Percentiles rank a stretch among this genome's conserved stretches.
These are phyloP conservation scores for Toxoplasma gondii DNA, from an alignment of 169 alveolate genomes.

Conservation along the genomic window DNA sequence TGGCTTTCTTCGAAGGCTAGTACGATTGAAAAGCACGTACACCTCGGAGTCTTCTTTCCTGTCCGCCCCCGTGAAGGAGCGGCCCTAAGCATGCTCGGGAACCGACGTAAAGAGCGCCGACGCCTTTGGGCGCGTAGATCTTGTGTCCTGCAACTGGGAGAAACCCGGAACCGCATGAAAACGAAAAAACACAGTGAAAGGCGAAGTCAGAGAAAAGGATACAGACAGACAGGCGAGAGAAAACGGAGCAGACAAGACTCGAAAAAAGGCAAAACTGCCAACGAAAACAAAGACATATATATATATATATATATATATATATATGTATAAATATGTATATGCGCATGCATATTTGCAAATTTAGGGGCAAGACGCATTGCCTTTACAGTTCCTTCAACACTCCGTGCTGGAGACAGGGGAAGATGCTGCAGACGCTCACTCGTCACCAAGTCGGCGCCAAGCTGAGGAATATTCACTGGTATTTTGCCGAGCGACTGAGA, in stretches of 20 bases:
- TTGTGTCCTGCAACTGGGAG: conserved; percentile 66
- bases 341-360: too few species aligned
- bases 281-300: too few species aligned
- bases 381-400: too few species aligned
- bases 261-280: too few species aligned
- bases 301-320: too few species aligned
- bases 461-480: conserved; percentile 25
- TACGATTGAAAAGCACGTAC: conserved; percentile 8
- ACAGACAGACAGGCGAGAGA: too few species aligned
- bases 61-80: conserved; percentile 62
- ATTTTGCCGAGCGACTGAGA: conserved; percentile 64
- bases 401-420: too few species aligned
- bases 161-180: neutral
- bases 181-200: too few species aligned
- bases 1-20: too few species aligned
- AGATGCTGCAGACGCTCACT: neutral
- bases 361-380: neutral
- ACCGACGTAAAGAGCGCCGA: conserved; percentile 64
- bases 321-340: neutral
- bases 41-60: conserved; percentile 55
- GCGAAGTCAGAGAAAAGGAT: too few species aligned
- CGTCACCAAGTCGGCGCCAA: conserved; percentile 44
- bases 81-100: conserved; percentile 20
- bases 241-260: too few species aligned
- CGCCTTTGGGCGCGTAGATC: conserved; percentile 65